These are phyloP conservation scores for Pythium oligandrum DNA, from an alignment of 352 stramenopile species.

Conservation along the genomic window DNA sequence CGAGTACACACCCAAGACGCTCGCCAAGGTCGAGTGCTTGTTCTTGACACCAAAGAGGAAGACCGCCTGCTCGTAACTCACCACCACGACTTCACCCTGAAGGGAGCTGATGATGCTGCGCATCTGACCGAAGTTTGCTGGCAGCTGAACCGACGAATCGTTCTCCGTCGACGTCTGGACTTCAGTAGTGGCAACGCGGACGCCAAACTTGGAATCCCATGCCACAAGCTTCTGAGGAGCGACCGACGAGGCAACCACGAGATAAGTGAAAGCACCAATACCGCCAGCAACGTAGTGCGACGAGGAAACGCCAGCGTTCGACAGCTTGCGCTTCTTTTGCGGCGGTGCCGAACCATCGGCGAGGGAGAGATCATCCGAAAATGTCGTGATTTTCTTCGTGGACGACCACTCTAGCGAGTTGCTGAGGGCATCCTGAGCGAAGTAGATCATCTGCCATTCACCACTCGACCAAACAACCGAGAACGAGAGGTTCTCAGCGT, in stretches of 20 bases:
- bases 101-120: conserved; percentile 45
- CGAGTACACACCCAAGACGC: conserved; percentile 41
- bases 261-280: conserved; percentile 51
- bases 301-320: conserved; percentile 11
- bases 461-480: conserved; percentile 57
- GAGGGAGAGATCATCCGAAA: conserved; percentile 14
- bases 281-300: conserved; percentile 27
- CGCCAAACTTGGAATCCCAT: conserved; percentile 76
- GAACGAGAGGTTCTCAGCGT: conserved; percentile 67
- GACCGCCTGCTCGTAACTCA: conserved; percentile 51
- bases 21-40: conserved; percentile 68
- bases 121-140: conserved; percentile 31
- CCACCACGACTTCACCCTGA: conserved; percentile 56
- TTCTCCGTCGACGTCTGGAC: conserved; percentile 30
- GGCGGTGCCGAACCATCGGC: conserved; percentile 5
- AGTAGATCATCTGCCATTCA: conserved; percentile 46
- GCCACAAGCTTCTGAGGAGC: conserved; percentile 35
- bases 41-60: conserved; percentile 66
- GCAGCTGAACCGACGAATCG: conserved; percentile 12
- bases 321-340: conserved; percentile 72
- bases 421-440: conserved; percentile 43
- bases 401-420: conserved; percentile 34
- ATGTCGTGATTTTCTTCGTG: conserved; percentile 35
- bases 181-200: conserved; percentile 50
- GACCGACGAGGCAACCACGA: conserved; percentile 39